Base-by-base conservation (phyloP, 2,329 filamentous ascomycete genomes). In the Arthrinium puccinioides region DNA sequence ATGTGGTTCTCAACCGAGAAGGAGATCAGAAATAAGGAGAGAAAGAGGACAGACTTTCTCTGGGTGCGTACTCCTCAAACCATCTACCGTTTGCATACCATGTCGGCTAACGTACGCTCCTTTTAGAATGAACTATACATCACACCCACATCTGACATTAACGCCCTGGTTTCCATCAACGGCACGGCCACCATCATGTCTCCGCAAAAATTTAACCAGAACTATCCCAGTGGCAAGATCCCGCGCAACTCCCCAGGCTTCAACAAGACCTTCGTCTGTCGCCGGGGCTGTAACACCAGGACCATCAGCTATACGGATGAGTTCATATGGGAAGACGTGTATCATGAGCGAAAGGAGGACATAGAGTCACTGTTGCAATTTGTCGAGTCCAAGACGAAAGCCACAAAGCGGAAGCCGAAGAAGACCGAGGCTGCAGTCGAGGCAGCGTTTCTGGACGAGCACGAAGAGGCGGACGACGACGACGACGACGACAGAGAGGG, bases 81-180 rank as follows among this genome's bases (percentile, higher is more conserved):
- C n/a, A n/a, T n/a, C n/a, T n/a, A n/a, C n/a, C n/a, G n/a, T n/a
- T n/a, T n/a, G n/a, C 15, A 37, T 18, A 5, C 3, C 21, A 30
- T 23, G 18, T 27, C 9, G 24, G 14, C 45, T 87, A 72, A n/a
- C n/a, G n/a, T n/a, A n/a, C n/a, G n/a, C n/a, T n/a, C n/a, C n/a
- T n/a, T n/a, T n/a, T n/a, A n/a, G n/a, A 94, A 95, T 54, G 92
- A 98, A 60, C 72, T 96, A 11, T 98, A 97, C 55, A 81, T 97
- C 38, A 94, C 88, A 0, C 76, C 86, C 1, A 82, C 86, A 16
- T 92, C 84, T 62, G 94, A 98, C 53, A 67, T 84, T 40, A 97
- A 96, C 54, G 80, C 90, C 7, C 66, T 98, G 19, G 78, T 76
- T 2, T 90, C 89, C 0, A 94, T 98, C 61, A 94, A 92, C 53